Evolutionary conservation across 305 asterid genomes (phyloP), one percentile per base, ranked within the genome.

Genomic region (Nicotiana rustica): DNA sequence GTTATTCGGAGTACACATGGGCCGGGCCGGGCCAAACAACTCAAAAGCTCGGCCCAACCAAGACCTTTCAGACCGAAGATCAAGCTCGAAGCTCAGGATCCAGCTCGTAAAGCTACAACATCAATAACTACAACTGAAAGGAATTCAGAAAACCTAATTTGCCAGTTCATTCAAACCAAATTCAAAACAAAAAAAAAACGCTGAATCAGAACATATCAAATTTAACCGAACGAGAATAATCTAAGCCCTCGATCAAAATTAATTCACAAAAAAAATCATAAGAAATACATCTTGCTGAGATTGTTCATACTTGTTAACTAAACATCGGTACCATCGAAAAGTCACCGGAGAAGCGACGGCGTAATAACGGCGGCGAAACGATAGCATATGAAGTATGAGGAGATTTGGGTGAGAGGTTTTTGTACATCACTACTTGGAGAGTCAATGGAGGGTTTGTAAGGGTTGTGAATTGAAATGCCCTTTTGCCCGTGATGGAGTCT

Each of bases 401-500:
- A 71, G 78, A 73, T 25, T 73, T 75, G 44, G 21, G 15, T 1
- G 79, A 36, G 76, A 75, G 47, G 14, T 15, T 75, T 75, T 75
- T 36, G 9, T 59, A 25, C 9, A 75, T 75, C 25, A 75, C 29
- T 52, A 75, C 65, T 75, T 1, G 65, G 15, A 49, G 64, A 73
- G 79, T 73, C 79, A 73, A 73, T 47, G 79, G 79, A 75, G 79
- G 64, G 79, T 75, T 75, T 19, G 61, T 10, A 47, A 41, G 33
- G 57, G 56, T 69, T 21, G 41, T 21, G 62, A 71, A 52, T 15
- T 75, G 79, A 49, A 52, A 75, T 75, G 79, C 79, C 65, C 65
- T 75, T 52, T 75, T 59, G 47, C 5, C 6, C 65, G 6, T 25
- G 8, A 75, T 25, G 17, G 15, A 7, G 62, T 73, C 79, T 49